These are phyloP conservation scores for Parachlorella kessleri DNA, from an alignment of 139 green algal species.

Conservation along the genomic window DNA sequence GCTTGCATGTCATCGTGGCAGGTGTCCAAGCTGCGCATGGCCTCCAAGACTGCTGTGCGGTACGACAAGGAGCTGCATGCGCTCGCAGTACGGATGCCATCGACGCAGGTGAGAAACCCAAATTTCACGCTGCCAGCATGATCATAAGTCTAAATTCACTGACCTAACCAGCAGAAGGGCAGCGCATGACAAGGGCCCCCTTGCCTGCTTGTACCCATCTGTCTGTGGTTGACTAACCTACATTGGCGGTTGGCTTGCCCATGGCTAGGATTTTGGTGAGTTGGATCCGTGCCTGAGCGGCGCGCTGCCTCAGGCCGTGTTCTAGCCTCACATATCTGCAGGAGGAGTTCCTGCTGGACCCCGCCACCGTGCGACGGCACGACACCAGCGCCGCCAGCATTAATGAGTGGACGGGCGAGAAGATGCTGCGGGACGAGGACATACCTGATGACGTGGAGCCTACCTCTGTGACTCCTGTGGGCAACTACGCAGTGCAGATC, in stretches of 20 bases:
- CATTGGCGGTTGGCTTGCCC: no score
- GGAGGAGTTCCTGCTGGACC: conserved; percentile 76
- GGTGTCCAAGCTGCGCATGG: conserved; percentile 31
- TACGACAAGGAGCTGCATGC: conserved; percentile 64
- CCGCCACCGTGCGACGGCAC: conserved; percentile 79
- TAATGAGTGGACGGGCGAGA: conserved; percentile 91
- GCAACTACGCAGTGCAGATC: conserved; percentile 97
- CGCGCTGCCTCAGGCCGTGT: no score
- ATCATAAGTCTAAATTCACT: no score
- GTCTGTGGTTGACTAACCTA: no score
- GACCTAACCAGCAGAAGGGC: no score
- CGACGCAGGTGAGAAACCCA: conserved; percentile 33
- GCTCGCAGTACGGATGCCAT: conserved; percentile 54
- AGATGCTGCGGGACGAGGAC: conserved; percentile 49
- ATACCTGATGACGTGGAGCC: conserved; percentile 80
- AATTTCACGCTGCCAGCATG: no score
- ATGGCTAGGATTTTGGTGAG: no score
- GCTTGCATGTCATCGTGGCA: no score
- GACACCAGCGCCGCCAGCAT: conserved; percentile 84
- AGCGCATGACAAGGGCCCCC: no score
- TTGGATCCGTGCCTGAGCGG: no score
- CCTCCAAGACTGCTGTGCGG: conserved; percentile 39
- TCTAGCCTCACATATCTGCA: no score
- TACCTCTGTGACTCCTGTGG: conserved; percentile 72
- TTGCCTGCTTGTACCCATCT: no score